These are phyloP conservation scores for Penicillium nucicola DNA, from an alignment of 495 filamentous ascomycete species.

Conservation along the genomic window DNA sequence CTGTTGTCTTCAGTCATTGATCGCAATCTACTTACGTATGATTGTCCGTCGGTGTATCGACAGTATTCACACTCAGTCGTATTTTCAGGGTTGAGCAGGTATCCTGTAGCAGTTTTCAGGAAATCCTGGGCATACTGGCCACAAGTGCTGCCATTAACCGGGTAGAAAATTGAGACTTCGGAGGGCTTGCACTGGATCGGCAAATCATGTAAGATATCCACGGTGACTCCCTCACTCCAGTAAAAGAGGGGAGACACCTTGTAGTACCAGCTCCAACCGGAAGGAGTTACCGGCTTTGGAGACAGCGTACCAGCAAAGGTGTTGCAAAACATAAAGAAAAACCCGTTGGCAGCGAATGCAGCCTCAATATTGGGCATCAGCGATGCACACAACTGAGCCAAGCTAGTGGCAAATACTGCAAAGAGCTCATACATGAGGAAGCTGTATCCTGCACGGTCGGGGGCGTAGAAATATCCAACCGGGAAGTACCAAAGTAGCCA, in stretches of 20 bases:
- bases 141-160: slow-evolving; percentile 54
- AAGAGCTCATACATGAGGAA: slow-evolving; percentile 16
- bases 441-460: slow-evolving; percentile 9
- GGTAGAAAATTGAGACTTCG: slow-evolving; percentile 56
- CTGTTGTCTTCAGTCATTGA: background rate
- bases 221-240: slow-evolving; percentile 51
- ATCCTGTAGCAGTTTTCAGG: slow-evolving; percentile 45
- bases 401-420: slow-evolving; percentile 8
- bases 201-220: slow-evolving; percentile 58
- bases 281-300: slow-evolving; percentile 4
- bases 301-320: slow-evolving; percentile 15
- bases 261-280: slow-evolving; percentile 20
- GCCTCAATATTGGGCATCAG: slow-evolving; percentile 9
- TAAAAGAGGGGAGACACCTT: slow-evolving; percentile 18
- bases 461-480: slow-evolving; percentile 7
- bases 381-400: slow-evolving; percentile 12
- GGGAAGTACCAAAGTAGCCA: slow-evolving; percentile 45
- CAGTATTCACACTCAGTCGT: slow-evolving; percentile 58
- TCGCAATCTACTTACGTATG: slow-evolving; percentile 11
- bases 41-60: slow-evolving; percentile 18
- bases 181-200: slow-evolving; percentile 45
- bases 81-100: slow-evolving; percentile 45
- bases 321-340: slow-evolving; percentile 16
- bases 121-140: slow-evolving; percentile 54
- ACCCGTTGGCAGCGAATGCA: slow-evolving; percentile 9